Evolutionary conservation across 495 filamentous ascomycete species (phyloP).

Genomic region (Massariosphaeria phaeospora): DNA sequence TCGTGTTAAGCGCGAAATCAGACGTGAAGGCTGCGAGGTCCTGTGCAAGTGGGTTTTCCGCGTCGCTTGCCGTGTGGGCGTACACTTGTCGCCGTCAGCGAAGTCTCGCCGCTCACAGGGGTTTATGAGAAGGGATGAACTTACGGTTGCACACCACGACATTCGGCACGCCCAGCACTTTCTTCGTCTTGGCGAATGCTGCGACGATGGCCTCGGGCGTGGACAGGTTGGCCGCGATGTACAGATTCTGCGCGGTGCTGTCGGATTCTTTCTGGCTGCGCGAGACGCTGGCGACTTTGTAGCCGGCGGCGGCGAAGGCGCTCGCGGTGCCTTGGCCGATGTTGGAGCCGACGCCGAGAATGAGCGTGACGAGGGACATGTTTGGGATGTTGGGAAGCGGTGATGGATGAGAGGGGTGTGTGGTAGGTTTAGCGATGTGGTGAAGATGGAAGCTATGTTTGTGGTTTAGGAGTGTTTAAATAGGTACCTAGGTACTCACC

Average conservation of each 20-base stretch:
- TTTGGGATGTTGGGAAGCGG: no score
- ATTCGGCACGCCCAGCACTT: slow-evolving; percentile 41
- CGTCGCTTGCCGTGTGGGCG: not conserved
- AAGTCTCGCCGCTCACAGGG: not conserved
- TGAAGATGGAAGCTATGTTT: no score
- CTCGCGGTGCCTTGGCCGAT: slow-evolving; percentile 39
- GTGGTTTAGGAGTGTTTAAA: no score
- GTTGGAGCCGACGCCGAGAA: slow-evolving; percentile 46
- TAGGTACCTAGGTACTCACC: no score
- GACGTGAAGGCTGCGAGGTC: slow-evolving; percentile 36
- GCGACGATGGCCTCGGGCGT: slow-evolving; percentile 39
- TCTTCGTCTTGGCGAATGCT: slow-evolving; percentile 43
- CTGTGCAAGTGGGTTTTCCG: not conserved
- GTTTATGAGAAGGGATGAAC: slow-evolving; percentile 9
- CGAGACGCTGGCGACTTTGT: slow-evolving; percentile 44
- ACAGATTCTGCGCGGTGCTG: slow-evolving; percentile 38
- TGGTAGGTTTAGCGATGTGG: no score
- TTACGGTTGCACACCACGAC: slow-evolving; percentile 52
- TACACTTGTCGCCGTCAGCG: slow-evolving; percentile 14
- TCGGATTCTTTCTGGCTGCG: slow-evolving; percentile 39
- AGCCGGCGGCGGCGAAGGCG: slow-evolving; percentile 46
- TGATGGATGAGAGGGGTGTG: no score
- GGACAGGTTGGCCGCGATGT: slow-evolving; percentile 43
- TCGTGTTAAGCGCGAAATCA: slow-evolving; percentile 45
- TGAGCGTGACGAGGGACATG: slow-evolving; percentile 40